Percentiles rank a stretch among this genome's conserved stretches.
These are phyloP conservation scores for Russula virescens DNA, from an alignment of 768 basidiomycete genomes.

Conservation along the genomic window DNA sequence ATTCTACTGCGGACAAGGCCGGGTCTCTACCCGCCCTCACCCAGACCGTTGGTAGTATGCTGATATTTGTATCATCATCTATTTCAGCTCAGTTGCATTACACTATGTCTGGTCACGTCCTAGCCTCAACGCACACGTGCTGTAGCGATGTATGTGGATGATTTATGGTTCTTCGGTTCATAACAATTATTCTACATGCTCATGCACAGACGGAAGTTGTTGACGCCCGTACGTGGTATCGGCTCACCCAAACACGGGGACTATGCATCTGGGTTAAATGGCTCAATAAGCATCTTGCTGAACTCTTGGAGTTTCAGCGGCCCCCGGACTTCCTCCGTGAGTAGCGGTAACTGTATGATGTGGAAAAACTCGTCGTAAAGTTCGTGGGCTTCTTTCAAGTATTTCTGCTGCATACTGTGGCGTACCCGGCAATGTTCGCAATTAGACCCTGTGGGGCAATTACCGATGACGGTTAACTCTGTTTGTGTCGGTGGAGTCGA, in stretches of 20 bases:
- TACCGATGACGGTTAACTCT: background rate
- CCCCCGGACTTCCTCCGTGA: constrained; percentile 96
- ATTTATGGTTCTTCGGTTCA: background rate
- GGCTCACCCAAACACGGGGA: background rate
- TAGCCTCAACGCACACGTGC: background rate
- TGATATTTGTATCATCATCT: constrained; percentile 17
- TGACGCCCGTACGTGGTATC: no score
- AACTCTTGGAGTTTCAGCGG: constrained; percentile 91
- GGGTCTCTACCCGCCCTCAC: background rate
- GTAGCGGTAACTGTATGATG: constrained; percentile 85
- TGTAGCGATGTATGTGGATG: background rate
- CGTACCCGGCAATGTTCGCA: constrained; percentile 95
- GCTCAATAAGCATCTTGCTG: constrained; percentile 84
- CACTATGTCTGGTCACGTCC: background rate
- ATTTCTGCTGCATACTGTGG: constrained; percentile 98
- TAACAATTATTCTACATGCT: background rate
- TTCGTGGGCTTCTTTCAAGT: constrained; percentile 92
- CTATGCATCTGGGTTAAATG: constrained; percentile 50
- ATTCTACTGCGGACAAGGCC: background rate
- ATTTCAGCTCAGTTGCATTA: constrained; percentile 1
- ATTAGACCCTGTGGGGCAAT: constrained; percentile 58
- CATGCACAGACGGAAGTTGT: background rate
- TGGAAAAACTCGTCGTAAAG: constrained; percentile 99
- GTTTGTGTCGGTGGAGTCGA: constrained; percentile 13
- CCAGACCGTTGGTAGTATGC: background rate